These are phyloP conservation scores for Solanum bulbocastanum DNA, from an alignment of 257 asterid genomes.

Conservation along the genomic window DNA sequence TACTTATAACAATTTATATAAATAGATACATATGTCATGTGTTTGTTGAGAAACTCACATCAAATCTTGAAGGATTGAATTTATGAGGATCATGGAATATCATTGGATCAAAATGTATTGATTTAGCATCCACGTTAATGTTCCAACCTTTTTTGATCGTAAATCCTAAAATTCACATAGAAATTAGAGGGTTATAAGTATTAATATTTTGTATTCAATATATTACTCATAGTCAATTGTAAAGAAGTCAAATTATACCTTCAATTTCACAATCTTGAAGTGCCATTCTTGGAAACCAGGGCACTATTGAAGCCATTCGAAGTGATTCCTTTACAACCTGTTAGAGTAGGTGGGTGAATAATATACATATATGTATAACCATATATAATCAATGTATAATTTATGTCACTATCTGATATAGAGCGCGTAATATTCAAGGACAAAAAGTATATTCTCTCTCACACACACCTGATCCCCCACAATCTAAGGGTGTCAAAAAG, in stretches of 20 bases:
- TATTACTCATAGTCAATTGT: neutral
- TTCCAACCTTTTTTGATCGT: neutral
- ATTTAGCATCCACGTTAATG: constrained; percentile 2
- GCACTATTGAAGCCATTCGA: neutral
- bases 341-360: neutral
- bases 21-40: neutral
- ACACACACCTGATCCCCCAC: neutral
- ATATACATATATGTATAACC: neutral
- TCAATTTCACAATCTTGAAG: neutral
- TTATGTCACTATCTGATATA: neutral
- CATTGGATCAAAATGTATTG: neutral
- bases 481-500: neutral
- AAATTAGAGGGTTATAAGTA: neutral
- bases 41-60: neutral
- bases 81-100: neutral
- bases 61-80: neutral
- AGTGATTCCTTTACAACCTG: neutral
- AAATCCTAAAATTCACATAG: neutral
- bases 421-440: neutral
- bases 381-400: neutral
- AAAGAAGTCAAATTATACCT: neutral
- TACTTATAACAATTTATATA: neutral
- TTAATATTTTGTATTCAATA: neutral
- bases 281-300: constrained; percentile 1
- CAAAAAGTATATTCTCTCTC: neutral